These are phyloP conservation scores for Diaporthe citri DNA, from an alignment of 2,329 filamentous ascomycete genomes.

Conservation along the genomic window DNA sequence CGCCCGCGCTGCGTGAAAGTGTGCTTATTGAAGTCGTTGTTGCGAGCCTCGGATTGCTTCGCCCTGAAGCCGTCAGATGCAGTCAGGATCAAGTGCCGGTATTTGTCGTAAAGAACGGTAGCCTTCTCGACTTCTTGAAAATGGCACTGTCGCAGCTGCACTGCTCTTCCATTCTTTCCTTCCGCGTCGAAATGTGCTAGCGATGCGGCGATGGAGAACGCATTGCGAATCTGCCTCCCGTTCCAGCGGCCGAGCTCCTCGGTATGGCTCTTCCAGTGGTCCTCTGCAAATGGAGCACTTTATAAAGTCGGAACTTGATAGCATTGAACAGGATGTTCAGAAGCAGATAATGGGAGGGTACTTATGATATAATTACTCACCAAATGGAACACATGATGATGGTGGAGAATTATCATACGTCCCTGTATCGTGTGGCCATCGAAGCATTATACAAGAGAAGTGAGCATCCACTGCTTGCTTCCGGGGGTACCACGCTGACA, in stretches of 20 bases:
- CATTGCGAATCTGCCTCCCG: conserved; percentile 51
- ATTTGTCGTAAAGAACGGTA: conserved; percentile 16
- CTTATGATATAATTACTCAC: no score
- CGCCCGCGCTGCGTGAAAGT: background rate
- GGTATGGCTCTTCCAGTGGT: background rate
- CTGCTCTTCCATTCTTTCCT: background rate
- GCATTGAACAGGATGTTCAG: no score
- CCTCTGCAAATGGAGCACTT: no score
- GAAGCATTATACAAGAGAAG: no score
- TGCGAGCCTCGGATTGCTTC: conserved; percentile 2
- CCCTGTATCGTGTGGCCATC: no score
- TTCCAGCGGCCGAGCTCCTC: conserved; percentile 48
- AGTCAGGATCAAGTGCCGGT: background rate
- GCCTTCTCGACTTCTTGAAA: conserved; percentile 2
- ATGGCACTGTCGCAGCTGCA: conserved; percentile 25
- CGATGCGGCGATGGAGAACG: conserved; percentile 47
- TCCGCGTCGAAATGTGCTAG: conserved; percentile 10
- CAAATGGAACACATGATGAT: no score
- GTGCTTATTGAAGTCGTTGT: background rate
- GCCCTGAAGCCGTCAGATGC: background rate
- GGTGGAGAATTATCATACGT: no score
- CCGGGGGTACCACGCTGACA: no score
- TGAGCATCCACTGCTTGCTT: no score
- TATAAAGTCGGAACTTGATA: no score
- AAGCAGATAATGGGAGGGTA: no score